Conservation (phyloP, 1,284 basidiomycete species). For the Boletus mariae region DNA sequence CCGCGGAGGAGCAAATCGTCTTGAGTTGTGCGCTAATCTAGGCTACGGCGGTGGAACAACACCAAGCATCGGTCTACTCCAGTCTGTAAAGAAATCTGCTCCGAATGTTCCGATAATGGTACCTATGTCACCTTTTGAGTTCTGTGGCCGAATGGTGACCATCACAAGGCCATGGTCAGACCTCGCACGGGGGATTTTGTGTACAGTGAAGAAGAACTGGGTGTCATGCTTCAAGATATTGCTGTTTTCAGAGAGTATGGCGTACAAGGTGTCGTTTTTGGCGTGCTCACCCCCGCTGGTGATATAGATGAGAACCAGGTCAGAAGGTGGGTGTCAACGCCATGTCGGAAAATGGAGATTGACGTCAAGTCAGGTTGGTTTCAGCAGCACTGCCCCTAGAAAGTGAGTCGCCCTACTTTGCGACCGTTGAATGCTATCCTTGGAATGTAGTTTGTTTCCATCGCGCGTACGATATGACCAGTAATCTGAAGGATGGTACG, state of each 20-base stretch:
- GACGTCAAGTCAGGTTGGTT: constrained; percentile 44
- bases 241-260: constrained; percentile 51
- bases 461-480: constrained; percentile 76
- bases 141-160: background rate
- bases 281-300: constrained; percentile 58
- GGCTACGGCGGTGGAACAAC: constrained; percentile 74
- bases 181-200: constrained; percentile 75
- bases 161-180: constrained; percentile 67
- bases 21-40: constrained; percentile 77
- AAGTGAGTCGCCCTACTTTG: constrained; percentile 39
- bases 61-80: constrained; percentile 69
- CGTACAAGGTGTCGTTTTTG: constrained; percentile 68
- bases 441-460: constrained; percentile 69
- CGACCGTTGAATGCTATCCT: background rate
- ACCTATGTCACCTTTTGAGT: constrained; percentile 29
- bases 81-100: constrained; percentile 45
- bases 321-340: constrained; percentile 39
- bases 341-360: constrained; percentile 1
- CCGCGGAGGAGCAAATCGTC: constrained; percentile 64
- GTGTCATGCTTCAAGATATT: constrained; percentile 74
- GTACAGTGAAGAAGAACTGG: constrained; percentile 61
- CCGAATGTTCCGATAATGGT: constrained; percentile 67
- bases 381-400: constrained; percentile 59
- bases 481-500: constrained; percentile 51
- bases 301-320: constrained; percentile 55